These are phyloP conservation scores for Rhinocladiella similis DNA, from an alignment of 2,329 filamentous ascomycete genomes.

Conservation along the genomic window DNA sequence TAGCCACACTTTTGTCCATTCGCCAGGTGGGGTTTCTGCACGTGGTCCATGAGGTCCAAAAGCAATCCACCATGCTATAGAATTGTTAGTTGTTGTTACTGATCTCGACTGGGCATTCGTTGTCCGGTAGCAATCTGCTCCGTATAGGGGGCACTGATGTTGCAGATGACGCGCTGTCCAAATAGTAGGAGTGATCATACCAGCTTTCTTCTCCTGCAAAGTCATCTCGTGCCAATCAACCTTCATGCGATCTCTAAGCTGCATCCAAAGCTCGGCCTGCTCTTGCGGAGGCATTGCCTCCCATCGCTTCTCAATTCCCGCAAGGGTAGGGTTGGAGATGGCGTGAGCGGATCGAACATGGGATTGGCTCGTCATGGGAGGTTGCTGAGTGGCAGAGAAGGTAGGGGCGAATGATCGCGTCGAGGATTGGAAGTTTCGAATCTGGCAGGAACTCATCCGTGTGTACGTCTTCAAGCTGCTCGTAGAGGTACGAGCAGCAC, in stretches of 20 bases:
- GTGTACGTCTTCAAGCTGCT: slow-evolving; percentile 34
- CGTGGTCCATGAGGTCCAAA: slow-evolving; percentile 96
- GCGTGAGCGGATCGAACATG: slow-evolving; percentile 70
- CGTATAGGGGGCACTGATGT: neutral
- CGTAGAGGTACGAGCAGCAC: slow-evolving; percentile 47
- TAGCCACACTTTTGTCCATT: slow-evolving; percentile 74
- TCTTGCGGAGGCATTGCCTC: slow-evolving; percentile 96
- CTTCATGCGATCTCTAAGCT: slow-evolving; percentile 98
- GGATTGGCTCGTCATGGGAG: slow-evolving; percentile 42
- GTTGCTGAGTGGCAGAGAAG: slow-evolving; percentile 36
- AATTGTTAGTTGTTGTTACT: slow-evolving; percentile 23
- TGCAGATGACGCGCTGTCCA: neutral
- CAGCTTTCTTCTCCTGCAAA: slow-evolving; percentile 96
- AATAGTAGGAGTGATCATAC: slow-evolving; percentile 59
- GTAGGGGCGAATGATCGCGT: slow-evolving; percentile 41
- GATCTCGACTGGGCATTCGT: no score
- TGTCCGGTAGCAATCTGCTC: no score
- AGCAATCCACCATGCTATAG: slow-evolving; percentile 93
- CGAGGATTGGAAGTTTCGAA: slow-evolving; percentile 28
- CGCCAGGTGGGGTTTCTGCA: slow-evolving; percentile 76
- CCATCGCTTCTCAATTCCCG: slow-evolving; percentile 99
- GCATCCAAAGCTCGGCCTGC: slow-evolving; percentile 99
- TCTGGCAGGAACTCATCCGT: slow-evolving; percentile 14
- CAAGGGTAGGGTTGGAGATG: slow-evolving; percentile 95
- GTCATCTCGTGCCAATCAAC: slow-evolving; percentile 94